Conservation (phyloP, 306 rosid species). For the Citrullus mucosospermus region DNA sequence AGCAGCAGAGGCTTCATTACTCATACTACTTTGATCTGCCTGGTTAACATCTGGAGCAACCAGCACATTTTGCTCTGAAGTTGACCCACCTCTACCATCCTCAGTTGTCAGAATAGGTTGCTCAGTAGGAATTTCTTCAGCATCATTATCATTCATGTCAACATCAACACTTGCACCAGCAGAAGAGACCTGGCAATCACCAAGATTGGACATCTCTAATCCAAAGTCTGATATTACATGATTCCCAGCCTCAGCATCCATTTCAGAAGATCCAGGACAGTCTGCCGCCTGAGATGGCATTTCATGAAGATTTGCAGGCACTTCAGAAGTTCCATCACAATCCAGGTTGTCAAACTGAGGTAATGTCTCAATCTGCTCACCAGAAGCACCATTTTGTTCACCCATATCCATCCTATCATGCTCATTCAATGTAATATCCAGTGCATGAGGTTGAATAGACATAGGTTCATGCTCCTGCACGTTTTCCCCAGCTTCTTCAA, state of each 20-base stretch:
- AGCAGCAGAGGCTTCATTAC: constrained; percentile 63
- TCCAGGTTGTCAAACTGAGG: constrained; percentile 31
- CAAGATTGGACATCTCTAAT: constrained; percentile 30
- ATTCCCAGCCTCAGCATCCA: constrained; percentile 39
- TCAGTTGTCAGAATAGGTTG: constrained; percentile 37
- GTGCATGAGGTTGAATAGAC: constrained; percentile 55
- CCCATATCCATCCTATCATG: constrained; percentile 43
- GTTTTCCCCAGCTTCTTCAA: constrained; percentile 33
- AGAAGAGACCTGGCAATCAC: constrained; percentile 35
- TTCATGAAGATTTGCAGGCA: constrained; percentile 26
- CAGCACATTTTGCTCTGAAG: constrained; percentile 36
- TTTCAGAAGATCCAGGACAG: constrained; percentile 35
- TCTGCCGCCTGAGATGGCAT: constrained; percentile 32
- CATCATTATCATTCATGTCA: constrained; percentile 61
- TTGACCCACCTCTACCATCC: constrained; percentile 36
- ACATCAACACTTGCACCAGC: constrained; percentile 44
- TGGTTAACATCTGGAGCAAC: constrained; percentile 35
- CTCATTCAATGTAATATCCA: constrained; percentile 34
- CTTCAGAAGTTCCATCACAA: constrained; percentile 29
- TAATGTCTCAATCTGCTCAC: constrained; percentile 30
- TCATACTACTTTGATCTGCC: constrained; percentile 45
- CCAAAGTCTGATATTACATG: constrained; percentile 24
- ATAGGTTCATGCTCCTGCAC: constrained; percentile 43
- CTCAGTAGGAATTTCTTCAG: constrained; percentile 38
- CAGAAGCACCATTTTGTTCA: constrained; percentile 36